These are phyloP conservation scores for Penicillium sp. DNA, from an alignment of 2,329 filamentous ascomycete species.

Conservation along the genomic window DNA sequence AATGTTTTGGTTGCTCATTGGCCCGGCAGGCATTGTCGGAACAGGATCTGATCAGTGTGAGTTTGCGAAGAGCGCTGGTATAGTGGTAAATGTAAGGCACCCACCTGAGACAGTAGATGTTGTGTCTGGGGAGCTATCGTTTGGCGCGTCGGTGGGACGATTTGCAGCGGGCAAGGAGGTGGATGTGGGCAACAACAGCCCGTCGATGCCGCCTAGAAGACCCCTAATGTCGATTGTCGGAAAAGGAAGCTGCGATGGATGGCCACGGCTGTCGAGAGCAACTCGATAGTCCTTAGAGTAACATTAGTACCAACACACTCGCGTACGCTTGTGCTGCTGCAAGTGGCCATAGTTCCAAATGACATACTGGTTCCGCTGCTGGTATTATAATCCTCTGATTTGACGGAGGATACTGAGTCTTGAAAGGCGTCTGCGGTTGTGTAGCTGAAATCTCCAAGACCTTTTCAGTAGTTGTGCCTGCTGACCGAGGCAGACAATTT, in stretches of 20 bases:
- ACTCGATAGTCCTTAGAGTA: constrained; percentile 33
- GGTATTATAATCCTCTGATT: constrained; percentile 30
- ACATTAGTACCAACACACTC: constrained; percentile 11
- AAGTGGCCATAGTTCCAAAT: background rate
- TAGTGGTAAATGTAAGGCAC: too few species aligned
- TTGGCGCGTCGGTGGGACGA: background rate
- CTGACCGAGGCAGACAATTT: constrained; percentile 26
- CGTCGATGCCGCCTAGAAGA: constrained; percentile 19
- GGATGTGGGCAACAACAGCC: background rate
- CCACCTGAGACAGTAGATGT: background rate
- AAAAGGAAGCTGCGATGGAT: constrained; percentile 30
- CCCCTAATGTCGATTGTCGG: constrained; percentile 21
- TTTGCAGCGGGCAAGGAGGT: background rate
- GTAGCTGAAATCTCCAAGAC: constrained; percentile 17
- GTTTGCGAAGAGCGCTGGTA: background rate
- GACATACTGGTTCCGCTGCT: constrained; percentile 35
- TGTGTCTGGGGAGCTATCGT: background rate
- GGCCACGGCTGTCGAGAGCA: constrained; percentile 34
- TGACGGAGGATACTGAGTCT: constrained; percentile 41
- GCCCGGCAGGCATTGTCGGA: background rate
- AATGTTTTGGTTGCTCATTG: constrained; percentile 43
- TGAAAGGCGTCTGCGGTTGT: constrained; percentile 21
- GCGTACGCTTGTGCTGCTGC: background rate
- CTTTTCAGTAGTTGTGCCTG: constrained; percentile 12
- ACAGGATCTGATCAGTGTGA: background rate